These are phyloP conservation scores for Xylariaceae sp. DNA, from an alignment of 2,329 filamentous ascomycete species.

Conservation along the genomic window DNA sequence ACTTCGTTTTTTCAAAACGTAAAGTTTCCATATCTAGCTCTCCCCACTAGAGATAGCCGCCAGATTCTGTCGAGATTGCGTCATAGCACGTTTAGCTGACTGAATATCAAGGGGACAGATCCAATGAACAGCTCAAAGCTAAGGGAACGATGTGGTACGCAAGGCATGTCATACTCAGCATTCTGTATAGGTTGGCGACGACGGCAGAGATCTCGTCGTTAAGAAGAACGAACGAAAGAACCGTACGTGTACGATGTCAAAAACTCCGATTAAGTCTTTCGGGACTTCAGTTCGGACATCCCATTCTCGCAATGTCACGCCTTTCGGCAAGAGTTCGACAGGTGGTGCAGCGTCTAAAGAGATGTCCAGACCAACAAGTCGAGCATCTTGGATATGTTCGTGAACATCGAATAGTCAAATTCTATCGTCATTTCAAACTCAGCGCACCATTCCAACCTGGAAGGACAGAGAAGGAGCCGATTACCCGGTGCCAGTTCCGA, in stretches of 20 bases:
- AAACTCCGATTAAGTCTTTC: constrained; percentile 17
- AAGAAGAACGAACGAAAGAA: constrained; percentile 18
- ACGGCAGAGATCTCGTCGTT: constrained; percentile 12
- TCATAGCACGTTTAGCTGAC: too few species aligned
- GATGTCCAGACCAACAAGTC: constrained; percentile 22
- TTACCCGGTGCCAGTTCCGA: constrained; percentile 26
- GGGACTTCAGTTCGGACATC: constrained; percentile 15
- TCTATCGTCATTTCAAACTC: background rate
- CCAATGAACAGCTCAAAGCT: too few species aligned
- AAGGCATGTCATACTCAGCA: constrained; percentile 17
- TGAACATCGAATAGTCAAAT: constrained; percentile 15
- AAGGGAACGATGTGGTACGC: too few species aligned
- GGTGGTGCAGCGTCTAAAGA: constrained; percentile 22
- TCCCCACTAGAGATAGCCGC: constrained; percentile 21
- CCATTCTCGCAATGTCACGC: constrained; percentile 15
- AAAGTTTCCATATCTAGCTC: constrained; percentile 13
- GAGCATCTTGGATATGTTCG: constrained; percentile 6
- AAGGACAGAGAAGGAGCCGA: background rate
- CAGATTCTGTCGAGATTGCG: constrained; percentile 13
- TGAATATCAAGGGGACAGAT: too few species aligned
- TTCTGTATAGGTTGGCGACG: constrained; percentile 12
- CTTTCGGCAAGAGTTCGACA: constrained; percentile 12
- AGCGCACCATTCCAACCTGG: background rate
- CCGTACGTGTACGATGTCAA: constrained; percentile 22
- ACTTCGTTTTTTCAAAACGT: constrained; percentile 10